These are phyloP conservation scores for Cercospora sp. DNA, from an alignment of 2,329 filamentous ascomycete species.

Conservation along the genomic window DNA sequence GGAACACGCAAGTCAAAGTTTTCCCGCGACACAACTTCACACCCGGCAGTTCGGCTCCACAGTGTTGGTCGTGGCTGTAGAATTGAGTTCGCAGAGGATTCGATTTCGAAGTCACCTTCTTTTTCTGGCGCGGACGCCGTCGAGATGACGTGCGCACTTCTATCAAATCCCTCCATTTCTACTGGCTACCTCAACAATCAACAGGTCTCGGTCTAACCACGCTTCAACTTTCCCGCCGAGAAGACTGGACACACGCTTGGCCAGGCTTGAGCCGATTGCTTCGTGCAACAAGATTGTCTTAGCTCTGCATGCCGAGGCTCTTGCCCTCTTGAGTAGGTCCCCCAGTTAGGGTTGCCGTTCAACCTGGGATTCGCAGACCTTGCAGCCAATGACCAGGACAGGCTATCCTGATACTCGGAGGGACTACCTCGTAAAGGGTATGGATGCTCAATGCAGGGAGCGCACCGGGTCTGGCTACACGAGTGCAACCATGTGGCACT, in stretches of 20 bases:
- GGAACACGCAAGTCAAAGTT: neutral
- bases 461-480: neutral
- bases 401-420: neutral
- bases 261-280: slow-evolving; percentile 8
- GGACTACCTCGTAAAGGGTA: slow-evolving; percentile 6
- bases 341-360: neutral
- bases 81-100: slow-evolving; percentile 11
- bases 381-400: neutral
- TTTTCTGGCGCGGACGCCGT: neutral
- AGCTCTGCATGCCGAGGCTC: slow-evolving; percentile 5
- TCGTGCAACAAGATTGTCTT: slow-evolving; percentile 1
- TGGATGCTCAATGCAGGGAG: neutral
- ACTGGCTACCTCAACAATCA: neutral
- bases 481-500: slow-evolving; percentile 3
- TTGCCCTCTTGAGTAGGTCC: neutral
- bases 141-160: neutral
- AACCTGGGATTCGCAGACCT: neutral
- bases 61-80: slow-evolving; percentile 33
- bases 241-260: neutral
- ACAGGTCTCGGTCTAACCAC: neutral
- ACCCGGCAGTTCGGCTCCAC: neutral
- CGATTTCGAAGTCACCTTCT: slow-evolving; percentile 11
- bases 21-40: neutral
- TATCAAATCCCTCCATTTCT: neutral
- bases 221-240: neutral